phyloP scores from a whole-genome alignment of 495 filamentous ascomycete species.

The Penicillium macrosclerotiorum region DNA sequence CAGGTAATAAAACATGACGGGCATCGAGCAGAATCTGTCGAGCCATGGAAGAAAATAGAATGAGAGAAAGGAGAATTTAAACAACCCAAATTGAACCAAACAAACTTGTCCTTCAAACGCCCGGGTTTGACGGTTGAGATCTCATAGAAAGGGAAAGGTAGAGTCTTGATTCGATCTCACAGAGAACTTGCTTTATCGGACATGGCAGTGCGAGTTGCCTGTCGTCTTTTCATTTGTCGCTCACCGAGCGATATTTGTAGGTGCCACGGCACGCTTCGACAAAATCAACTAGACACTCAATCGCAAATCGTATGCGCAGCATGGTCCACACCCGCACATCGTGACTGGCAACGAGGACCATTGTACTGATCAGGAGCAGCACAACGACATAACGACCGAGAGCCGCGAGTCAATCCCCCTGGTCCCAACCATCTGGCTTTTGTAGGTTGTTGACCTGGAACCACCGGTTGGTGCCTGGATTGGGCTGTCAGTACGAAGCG shows the following conservation, averaged over 20 bases:
- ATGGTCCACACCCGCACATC: conserved; percentile 22
- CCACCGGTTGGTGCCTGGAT: conserved; percentile 71
- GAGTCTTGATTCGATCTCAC: too few relatives aligned
- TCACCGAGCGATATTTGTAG: conserved; percentile 11
- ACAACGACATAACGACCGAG: conserved; percentile 20
- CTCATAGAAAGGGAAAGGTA: neutral
- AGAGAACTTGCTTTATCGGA: too few relatives aligned
- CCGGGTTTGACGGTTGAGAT: neutral
- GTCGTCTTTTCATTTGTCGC: conserved; percentile 3
- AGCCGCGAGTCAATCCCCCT: conserved; percentile 49
- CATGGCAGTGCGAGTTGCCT: neutral
- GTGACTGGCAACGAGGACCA: conserved; percentile 22
- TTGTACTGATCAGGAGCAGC: conserved; percentile 12
- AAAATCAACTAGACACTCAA: conserved; percentile 9
- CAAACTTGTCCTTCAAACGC: neutral
- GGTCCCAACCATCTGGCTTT: conserved; percentile 80
- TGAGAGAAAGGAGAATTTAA: too few relatives aligned
- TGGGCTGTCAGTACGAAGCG: too few relatives aligned
- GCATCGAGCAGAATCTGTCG: conserved; percentile 6
- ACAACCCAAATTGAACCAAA: too few relatives aligned
- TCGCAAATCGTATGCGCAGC: conserved; percentile 17
- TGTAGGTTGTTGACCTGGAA: conserved; percentile 76
- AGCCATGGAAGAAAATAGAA: conserved; percentile 1
- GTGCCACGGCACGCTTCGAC: conserved; percentile 7
- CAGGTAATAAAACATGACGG: conserved; percentile 23